Evolutionary conservation across 257 asterid species (phyloP).

Genomic region (Primulina tabacum): DNA sequence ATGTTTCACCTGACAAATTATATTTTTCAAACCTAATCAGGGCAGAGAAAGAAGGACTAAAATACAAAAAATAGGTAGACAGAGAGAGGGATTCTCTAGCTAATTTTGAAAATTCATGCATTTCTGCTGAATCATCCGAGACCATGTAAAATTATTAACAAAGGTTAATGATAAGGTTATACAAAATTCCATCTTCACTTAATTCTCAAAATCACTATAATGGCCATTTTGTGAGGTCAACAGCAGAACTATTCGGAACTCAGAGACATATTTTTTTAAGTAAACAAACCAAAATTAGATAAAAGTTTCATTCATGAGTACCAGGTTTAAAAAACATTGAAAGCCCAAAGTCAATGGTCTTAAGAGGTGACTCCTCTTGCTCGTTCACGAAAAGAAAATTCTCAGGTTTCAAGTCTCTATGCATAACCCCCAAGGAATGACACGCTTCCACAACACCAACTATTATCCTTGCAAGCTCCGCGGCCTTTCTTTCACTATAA

Average conservation of each 20-base stretch:
- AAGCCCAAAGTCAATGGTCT: slow-evolving; percentile 84
- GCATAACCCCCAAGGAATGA: slow-evolving; percentile 89
- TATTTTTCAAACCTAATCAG: slow-evolving; percentile 11
- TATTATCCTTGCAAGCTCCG: slow-evolving; percentile 69
- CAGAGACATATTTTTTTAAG: neutral
- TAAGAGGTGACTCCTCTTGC: slow-evolving; percentile 75
- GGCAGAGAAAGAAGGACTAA: slow-evolving; percentile 2
- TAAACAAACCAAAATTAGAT: slow-evolving; percentile 1
- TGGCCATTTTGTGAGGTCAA: neutral
- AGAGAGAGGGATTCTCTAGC: neutral
- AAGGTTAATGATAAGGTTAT: neutral
- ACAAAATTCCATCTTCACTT: neutral
- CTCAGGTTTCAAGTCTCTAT: slow-evolving; percentile 91
- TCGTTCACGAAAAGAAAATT: slow-evolving; percentile 71
- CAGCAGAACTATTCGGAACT: neutral
- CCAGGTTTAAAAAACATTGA: slow-evolving; percentile 89
- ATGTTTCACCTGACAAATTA: slow-evolving; percentile 45
- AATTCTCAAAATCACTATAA: neutral
- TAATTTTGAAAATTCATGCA: slow-evolving; percentile 2
- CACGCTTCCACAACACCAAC: slow-evolving; percentile 76
- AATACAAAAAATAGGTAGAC: slow-evolving; percentile 1
- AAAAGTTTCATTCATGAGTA: slow-evolving; percentile 20
- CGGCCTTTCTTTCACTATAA: slow-evolving; percentile 77
- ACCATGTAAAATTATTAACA: neutral
- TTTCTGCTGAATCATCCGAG: neutral